Conservation (phyloP, 768 basidiomycete genomes). For the Trametes coccinea region DNA sequence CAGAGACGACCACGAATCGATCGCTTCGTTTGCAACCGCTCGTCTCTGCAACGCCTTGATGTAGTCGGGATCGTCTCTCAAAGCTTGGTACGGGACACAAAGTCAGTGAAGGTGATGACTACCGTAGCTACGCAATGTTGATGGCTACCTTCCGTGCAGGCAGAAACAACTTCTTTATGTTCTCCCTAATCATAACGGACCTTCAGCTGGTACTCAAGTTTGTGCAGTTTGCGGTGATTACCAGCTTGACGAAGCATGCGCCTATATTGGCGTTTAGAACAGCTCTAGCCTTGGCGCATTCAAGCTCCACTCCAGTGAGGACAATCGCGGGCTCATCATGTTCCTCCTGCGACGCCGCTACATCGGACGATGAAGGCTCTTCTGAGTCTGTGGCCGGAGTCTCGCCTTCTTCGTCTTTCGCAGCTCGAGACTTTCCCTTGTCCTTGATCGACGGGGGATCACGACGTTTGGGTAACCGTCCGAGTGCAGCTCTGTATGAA, state of each 20-base stretch:
- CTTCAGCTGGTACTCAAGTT: not conserved
- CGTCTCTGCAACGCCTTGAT: slow-evolving; percentile 87
- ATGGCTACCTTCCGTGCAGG: slow-evolving; percentile 70
- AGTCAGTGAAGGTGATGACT: not conserved
- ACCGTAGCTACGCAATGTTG: not conserved
- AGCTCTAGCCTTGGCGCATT: slow-evolving; percentile 62
- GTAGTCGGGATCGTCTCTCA: slow-evolving; percentile 84
- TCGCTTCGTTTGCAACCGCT: slow-evolving; percentile 79
- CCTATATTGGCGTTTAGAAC: slow-evolving; percentile 86
- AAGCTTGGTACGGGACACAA: slow-evolving; percentile 48
- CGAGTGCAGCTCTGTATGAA: slow-evolving; percentile 70
- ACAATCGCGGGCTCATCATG: slow-evolving; percentile 21
- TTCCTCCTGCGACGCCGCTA: not conserved
- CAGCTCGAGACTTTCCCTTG: slow-evolving; percentile 22
- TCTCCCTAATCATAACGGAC: slow-evolving; percentile 53
- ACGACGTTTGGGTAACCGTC: slow-evolving; percentile 56
- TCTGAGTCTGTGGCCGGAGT: slow-evolving; percentile 26
- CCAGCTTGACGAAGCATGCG: slow-evolving; percentile 81
- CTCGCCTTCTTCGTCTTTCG: slow-evolving; percentile 14
- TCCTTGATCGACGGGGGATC: slow-evolving; percentile 8
- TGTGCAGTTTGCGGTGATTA: slow-evolving; percentile 35
- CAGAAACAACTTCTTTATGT: slow-evolving; percentile 75
- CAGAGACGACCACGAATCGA: slow-evolving; percentile 83
- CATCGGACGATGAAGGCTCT: slow-evolving; percentile 10
- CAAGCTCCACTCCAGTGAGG: slow-evolving; percentile 40